Base-by-base conservation (phyloP, 805 yeast species). In the Clavispora vitiphila region DNA sequence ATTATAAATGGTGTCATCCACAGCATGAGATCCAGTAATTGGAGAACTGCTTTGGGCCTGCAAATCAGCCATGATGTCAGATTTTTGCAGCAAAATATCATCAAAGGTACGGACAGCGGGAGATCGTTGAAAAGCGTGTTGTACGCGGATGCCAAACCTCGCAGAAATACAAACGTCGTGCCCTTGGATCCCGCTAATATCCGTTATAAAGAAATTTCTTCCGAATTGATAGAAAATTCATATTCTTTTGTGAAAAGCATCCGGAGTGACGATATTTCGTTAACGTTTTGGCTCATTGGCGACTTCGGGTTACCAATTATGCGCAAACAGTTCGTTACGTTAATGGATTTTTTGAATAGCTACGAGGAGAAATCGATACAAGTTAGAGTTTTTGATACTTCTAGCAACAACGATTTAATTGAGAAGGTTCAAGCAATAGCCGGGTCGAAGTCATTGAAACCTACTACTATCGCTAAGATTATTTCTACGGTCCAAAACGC, bases 1-100 rank as follows among this genome's bases (percentile, higher is more conserved):
- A 71, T 88, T 38, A 77, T 79, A 22, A 85, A 91, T 59, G 98
- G 98, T 34, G 80, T 81, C 6, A 72, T 85, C 14, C 63, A 69
- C 44, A 72, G 71, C 3, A 69, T 82, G 49, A 67, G 62, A 27
- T 62, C 67, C 4, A 56, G 71, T 1, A 65, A 71, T 4, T 83
- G 87, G 84, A 79, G 80, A 46, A 64, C 65, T 34, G 56, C 73
- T 1, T 59, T 83, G 53, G 71, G 78, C 3, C 69, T 61, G 27
- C 85, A 81, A 49, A 49, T 81, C 14, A 62, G 66, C 19, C 68
- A 64, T 19, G 98, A 90, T 62, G 69, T 69, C 16, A 40, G 52
- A 2, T 41, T 51, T 6, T 45, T 77, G 7, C 60, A 64, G 36
- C 43, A 44, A 4, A 57, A 58, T 18, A 48, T 67, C 3, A 41